Evolutionary conservation across 2,329 filamentous ascomycete genomes (phyloP).

Genomic region (Penicillium sp.): DNA sequence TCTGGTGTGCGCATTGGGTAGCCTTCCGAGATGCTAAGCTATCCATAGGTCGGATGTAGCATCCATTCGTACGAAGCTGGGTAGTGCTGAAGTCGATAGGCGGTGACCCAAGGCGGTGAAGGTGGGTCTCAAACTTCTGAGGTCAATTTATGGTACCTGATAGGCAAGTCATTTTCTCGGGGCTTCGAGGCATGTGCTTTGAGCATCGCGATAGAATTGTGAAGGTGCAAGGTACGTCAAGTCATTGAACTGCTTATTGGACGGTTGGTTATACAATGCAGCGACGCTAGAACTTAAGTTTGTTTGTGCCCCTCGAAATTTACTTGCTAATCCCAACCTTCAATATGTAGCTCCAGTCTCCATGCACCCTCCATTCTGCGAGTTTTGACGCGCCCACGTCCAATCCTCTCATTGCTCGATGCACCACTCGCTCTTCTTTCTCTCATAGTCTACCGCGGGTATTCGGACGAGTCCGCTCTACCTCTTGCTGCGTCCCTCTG

Average conservation of each 20-base stretch:
- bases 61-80: neutral
- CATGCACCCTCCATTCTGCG: conserved; percentile 2
- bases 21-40: neutral
- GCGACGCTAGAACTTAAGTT: neutral
- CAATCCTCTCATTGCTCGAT: neutral
- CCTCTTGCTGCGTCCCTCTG: neutral
- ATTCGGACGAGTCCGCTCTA: neutral
- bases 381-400: conserved; percentile 8
- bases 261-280: conserved; percentile 1
- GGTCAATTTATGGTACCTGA: neutral
- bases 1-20: too few species aligned
- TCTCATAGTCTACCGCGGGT: neutral
- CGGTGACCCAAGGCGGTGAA: conserved; percentile 5
- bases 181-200: neutral
- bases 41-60: neutral
- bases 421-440: neutral
- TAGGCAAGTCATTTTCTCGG: conserved; percentile 8
- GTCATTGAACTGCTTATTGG: conserved; percentile 13
- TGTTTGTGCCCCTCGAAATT: conserved; percentile 5
- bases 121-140: neutral
- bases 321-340: conserved; percentile 2
- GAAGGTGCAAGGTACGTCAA: conserved; percentile 1
- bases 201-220: neutral
- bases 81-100: neutral
- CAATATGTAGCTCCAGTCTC: conserved; percentile 1